These are phyloP conservation scores for Kodamaea hsintzibuensis DNA, from an alignment of 805 yeast genomes.

Conservation along the genomic window DNA sequence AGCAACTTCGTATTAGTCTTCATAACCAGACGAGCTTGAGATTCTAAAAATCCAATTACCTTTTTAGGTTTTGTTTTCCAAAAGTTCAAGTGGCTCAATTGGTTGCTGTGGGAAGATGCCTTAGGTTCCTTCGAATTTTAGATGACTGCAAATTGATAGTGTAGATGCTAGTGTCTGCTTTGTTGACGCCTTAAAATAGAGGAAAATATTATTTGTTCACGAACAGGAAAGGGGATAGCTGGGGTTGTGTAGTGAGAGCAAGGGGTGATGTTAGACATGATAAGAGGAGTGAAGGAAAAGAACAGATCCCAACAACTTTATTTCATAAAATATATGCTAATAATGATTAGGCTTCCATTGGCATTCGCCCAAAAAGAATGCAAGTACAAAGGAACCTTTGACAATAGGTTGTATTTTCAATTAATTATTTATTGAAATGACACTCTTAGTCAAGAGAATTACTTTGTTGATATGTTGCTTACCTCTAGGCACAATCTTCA, in stretches of 20 bases:
- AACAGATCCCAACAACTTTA: neutral
- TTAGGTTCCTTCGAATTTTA: neutral
- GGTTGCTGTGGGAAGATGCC: neutral
- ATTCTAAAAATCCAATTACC: neutral
- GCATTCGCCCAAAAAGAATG: neutral
- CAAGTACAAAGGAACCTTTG: neutral
- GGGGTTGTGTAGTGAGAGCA: neutral
- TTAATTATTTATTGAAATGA: too few relatives aligned
- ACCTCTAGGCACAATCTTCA: too few relatives aligned
- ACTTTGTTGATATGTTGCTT: too few relatives aligned
- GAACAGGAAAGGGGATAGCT: neutral
- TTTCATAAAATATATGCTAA: neutral
- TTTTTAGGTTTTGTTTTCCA: neutral
- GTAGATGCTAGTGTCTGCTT: neutral
- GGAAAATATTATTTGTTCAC: neutral
- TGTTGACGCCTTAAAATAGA: neutral
- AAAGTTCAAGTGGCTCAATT: neutral
- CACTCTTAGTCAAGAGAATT: too few relatives aligned
- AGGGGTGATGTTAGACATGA: neutral
- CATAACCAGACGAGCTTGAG: neutral
- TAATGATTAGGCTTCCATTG: neutral
- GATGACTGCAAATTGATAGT: neutral
- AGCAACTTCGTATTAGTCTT: neutral
- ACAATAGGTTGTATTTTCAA: too few relatives aligned
- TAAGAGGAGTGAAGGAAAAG: neutral